Percentiles rank a stretch among this genome's conserved stretches.
Conservation (phyloP, 257 asterid genomes). For the Nicotiana attenuata region DNA sequence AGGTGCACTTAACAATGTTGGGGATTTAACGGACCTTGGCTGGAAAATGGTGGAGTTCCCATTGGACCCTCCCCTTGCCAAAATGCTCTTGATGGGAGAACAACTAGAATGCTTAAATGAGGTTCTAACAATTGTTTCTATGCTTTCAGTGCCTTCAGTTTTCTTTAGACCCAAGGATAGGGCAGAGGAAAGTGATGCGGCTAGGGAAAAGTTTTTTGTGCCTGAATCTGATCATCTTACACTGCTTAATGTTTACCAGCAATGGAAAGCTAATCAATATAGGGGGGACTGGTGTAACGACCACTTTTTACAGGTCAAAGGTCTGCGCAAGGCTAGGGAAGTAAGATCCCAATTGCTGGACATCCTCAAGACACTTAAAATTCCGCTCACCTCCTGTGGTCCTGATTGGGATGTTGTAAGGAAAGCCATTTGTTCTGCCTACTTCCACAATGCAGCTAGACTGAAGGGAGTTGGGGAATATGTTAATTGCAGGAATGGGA, state of each 20-base stretch:
- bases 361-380: conserved; percentile 64
- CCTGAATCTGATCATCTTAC: conserved; percentile 93
- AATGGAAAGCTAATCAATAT: conserved; percentile 76
- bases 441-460: conserved; percentile 84
- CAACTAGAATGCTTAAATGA: conserved; percentile 69
- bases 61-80: conserved; percentile 97
- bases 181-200: conserved; percentile 95
- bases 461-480: conserved; percentile 85
- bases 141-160: conserved; percentile 96
- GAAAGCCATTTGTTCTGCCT: conserved; percentile 86
- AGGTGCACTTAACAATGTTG: conserved; percentile 88
- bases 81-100: conserved; percentile 90
- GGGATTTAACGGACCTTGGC: conserved; percentile 73
- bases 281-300: conserved; percentile 97
- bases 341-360: conserved; percentile 86
- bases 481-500: conserved; percentile 81
- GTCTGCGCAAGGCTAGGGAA: conserved; percentile 82
- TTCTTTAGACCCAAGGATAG: conserved; percentile 92
- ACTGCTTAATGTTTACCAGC: conserved; percentile 78
- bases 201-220: conserved; percentile 89
- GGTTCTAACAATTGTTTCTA: conserved; percentile 85
- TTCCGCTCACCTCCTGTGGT: conserved; percentile 74
- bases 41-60: conserved; percentile 99
- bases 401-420: conserved; percentile 92
- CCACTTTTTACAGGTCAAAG: conserved; percentile 85